phyloP scores from a whole-genome alignment of 441 rosid species.

The Gossypium gossypioides region DNA sequence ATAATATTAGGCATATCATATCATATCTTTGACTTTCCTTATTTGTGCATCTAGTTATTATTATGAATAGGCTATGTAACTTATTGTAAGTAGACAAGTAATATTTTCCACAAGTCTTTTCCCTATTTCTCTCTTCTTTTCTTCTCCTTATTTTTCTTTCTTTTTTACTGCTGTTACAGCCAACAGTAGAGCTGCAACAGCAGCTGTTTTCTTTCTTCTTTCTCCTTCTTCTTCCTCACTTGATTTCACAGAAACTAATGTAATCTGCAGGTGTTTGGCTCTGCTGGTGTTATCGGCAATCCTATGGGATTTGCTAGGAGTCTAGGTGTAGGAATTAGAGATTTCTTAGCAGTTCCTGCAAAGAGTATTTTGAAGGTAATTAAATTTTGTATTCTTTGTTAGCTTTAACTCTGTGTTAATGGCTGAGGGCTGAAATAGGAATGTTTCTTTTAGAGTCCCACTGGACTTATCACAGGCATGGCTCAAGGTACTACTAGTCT shows the following conservation, averaged over 20 bases:
- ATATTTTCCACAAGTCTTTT: no score
- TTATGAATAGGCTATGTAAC: no score
- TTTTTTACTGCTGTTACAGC: no score
- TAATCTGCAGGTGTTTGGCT: constrained; percentile 72
- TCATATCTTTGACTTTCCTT: no score
- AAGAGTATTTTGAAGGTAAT: constrained; percentile 69
- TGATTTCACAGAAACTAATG: background rate
- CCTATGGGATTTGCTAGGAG: constrained; percentile 98
- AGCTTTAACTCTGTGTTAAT: constrained; percentile 13
- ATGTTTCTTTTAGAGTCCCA: constrained; percentile 61
- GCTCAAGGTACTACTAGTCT: constrained; percentile 95
- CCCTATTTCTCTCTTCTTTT: no score
- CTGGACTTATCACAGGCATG: constrained; percentile 81
- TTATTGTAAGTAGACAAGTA: no score
- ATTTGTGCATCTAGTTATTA: no score
- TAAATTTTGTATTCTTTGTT: background rate
- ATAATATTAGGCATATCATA: no score
- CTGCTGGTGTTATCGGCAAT: constrained; percentile 98
- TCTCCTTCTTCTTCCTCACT: no score
- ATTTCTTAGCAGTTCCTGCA: constrained; percentile 86
- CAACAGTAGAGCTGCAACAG: no score
- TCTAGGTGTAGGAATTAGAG: constrained; percentile 80
- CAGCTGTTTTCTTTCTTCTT: no score
- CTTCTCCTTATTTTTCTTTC: no score
- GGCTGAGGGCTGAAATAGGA: background rate